Evolutionary conservation across 192 early-diverging fungal species (phyloP).

Genomic region (Backusella circina): DNA sequence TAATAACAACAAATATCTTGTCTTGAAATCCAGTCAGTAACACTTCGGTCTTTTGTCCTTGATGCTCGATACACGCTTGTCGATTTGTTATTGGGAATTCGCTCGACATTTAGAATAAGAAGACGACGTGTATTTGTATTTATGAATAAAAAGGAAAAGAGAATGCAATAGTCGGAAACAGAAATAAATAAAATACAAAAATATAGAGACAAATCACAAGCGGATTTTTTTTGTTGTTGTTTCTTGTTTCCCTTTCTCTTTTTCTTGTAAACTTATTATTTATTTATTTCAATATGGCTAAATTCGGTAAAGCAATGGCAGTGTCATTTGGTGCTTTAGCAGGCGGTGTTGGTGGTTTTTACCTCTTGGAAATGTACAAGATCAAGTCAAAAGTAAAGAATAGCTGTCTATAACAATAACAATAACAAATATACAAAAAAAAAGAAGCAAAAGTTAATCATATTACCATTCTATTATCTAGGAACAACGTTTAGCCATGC

Average conservation of each 20-base stretch:
- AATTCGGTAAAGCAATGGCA: conserved; percentile 22
- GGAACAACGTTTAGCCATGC: conserved; percentile 26
- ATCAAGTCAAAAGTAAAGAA: conserved; percentile 30
- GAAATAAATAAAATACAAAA: not conserved
- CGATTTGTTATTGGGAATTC: conserved; percentile 44
- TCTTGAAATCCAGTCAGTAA: conserved; percentile 44
- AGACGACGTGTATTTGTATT: not conserved
- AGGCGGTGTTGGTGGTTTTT: conserved; percentile 38
- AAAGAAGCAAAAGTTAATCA: no score
- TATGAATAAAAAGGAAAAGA: not conserved
- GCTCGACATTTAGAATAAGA: not conserved
- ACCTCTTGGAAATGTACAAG: conserved; percentile 34
- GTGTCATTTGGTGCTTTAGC: conserved; percentile 33
- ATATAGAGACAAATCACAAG: not conserved
- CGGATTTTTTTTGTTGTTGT: not conserved
- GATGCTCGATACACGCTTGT: conserved; percentile 38
- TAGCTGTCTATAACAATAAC: not conserved
- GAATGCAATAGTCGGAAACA: not conserved
- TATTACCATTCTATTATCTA: not conserved
- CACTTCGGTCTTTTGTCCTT: conserved; percentile 48
- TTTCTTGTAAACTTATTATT: not conserved
- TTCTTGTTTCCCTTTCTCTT: not conserved
- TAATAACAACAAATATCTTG: conserved; percentile 50
- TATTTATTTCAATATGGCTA: conserved; percentile 14
- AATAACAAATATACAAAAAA: no score